A percentile compares a stretch with the other conserved stretches of the same genome.
Evolutionary conservation across 305 asterid genomes (phyloP).

Genomic region (Rubia tinctorum): DNA sequence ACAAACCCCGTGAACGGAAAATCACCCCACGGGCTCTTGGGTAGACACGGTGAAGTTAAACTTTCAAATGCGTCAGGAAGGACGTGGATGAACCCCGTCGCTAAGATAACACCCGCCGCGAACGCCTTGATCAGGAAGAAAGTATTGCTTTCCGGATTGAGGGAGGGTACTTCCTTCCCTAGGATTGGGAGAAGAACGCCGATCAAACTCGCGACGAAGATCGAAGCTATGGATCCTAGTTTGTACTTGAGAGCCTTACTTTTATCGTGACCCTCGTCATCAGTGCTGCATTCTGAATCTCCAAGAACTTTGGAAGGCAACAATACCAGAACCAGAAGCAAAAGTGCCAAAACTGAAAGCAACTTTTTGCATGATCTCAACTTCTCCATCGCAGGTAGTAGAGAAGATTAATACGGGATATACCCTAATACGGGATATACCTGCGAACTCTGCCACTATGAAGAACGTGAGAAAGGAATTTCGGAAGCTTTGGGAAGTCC

Average conservation of each 20-base stretch:
- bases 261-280: conserved; percentile 26
- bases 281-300: conserved; percentile 28
- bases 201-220: conserved; percentile 33
- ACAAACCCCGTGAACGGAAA: conserved; percentile 56
- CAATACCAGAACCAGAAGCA: neutral
- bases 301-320: neutral
- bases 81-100: conserved; percentile 20
- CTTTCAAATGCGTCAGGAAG: conserved; percentile 54
- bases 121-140: conserved; percentile 56
- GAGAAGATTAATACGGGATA: too few relatives aligned
- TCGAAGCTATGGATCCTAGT: conserved; percentile 38
- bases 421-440: neutral
- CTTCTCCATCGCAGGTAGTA: neutral
- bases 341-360: neutral
- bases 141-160: conserved; percentile 40
- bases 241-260: conserved; percentile 43
- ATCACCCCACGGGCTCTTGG: conserved; percentile 42
- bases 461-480: neutral
- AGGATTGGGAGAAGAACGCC: conserved; percentile 47
- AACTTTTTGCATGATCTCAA: neutral
- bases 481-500: neutral
- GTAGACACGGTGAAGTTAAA: conserved; percentile 39
- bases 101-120: conserved; percentile 59
- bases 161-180: conserved; percentile 32
- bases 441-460: neutral